Conservation (phyloP, 139 green algal species). For the Haematococcus sp. region DNA sequence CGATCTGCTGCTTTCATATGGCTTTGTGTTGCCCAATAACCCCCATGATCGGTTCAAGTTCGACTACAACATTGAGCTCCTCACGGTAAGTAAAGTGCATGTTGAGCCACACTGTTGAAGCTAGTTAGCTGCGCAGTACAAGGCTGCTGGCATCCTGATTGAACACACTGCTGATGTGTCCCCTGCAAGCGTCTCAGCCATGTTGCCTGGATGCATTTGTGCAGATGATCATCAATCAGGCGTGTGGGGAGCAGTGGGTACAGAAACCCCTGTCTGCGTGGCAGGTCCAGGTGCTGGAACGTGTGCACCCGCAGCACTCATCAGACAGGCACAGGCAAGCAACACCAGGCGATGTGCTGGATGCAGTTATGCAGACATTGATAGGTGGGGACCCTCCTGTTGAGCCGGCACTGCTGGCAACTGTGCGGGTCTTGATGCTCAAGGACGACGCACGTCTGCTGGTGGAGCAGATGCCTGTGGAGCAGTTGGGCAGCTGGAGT, state of each 20-base stretch:
- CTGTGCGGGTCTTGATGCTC: slow-evolving; percentile 31
- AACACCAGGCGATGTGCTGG: too few relatives aligned
- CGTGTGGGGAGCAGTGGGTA: slow-evolving; percentile 9
- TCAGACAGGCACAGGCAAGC: neutral
- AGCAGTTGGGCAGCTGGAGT: slow-evolving; percentile 37
- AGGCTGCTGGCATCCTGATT: too few relatives aligned
- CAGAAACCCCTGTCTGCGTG: neutral
- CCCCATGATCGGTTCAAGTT: slow-evolving; percentile 34
- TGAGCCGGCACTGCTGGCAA: slow-evolving; percentile 30
- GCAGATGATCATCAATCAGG: slow-evolving; percentile 8
- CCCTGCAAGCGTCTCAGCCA: too few relatives aligned
- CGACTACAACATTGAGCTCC: slow-evolving; percentile 18
- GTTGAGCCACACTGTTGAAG: too few relatives aligned
- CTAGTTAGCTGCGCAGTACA: too few relatives aligned
- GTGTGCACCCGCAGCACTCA: neutral
- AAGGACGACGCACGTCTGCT: neutral
- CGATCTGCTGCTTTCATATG: slow-evolving; percentile 56
- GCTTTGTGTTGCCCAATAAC: slow-evolving; percentile 46
- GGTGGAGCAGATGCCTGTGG: neutral
- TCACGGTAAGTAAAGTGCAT: slow-evolving; percentile 40
- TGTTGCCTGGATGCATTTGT: too few relatives aligned
- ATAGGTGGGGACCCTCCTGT: slow-evolving; percentile 1
- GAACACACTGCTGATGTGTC: too few relatives aligned
- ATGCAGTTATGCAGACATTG: too few relatives aligned
- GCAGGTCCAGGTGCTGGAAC: neutral